Conservation (phyloP, 306 rosid genomes). For the Prunus padus region DNA sequence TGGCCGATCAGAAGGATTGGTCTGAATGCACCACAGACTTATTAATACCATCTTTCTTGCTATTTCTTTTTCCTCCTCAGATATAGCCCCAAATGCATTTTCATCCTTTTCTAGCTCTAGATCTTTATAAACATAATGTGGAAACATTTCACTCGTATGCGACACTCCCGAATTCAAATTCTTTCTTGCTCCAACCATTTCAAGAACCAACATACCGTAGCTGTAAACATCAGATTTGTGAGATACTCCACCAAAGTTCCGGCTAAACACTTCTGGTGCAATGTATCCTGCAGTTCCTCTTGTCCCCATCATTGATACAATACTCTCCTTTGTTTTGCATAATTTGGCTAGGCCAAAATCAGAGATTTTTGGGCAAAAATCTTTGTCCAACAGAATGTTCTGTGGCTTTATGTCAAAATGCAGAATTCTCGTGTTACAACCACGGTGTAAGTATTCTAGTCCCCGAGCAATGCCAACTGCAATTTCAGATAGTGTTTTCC, state of each 20-base stretch:
- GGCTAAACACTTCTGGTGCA: conserved; percentile 17
- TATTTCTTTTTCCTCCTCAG: conserved; percentile 27
- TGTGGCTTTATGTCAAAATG: conserved; percentile 39
- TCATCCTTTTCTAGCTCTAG: conserved; percentile 1
- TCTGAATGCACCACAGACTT: conserved; percentile 45
- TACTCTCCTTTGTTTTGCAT: neutral
- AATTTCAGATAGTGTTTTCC: conserved; percentile 16
- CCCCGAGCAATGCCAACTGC: conserved; percentile 37
- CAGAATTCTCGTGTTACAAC: conserved; percentile 36
- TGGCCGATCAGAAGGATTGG: conserved; percentile 33
- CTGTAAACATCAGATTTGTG: conserved; percentile 25
- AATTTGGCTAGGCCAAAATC: conserved; percentile 9
- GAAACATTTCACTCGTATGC: neutral
- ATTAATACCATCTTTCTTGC: conserved; percentile 29
- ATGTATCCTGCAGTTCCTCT: conserved; percentile 19
- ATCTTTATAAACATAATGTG: neutral
- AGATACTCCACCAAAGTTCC: conserved; percentile 14
- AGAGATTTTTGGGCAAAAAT: conserved; percentile 8
- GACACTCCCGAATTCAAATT: neutral
- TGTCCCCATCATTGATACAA: neutral
- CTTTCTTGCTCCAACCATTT: conserved; percentile 18
- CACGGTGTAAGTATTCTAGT: conserved; percentile 41
- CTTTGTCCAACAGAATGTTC: conserved; percentile 15
- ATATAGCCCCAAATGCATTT: neutral
- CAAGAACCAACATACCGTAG: conserved; percentile 19